Evolutionary conservation across 2,329 filamentous ascomycete genomes (phyloP), one percentile per base, ranked within the genome.

Genomic region (Orbilia quercus): DNA sequence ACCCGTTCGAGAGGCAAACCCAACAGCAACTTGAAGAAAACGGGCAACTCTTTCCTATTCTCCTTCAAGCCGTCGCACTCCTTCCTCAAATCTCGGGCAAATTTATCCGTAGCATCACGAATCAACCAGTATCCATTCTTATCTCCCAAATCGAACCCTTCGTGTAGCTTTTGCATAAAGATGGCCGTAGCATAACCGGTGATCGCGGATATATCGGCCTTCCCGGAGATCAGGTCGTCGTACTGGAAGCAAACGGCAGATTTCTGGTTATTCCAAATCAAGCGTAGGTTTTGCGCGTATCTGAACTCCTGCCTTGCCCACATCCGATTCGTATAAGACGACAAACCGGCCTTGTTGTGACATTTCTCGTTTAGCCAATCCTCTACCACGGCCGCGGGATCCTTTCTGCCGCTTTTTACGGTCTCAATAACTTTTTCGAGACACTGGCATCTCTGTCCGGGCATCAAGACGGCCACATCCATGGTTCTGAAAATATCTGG

Each of bases 321-420:
- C 69, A 73, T 73, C 12, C 69, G 69, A 22, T 73, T 73, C n/a
- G 69, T 73, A 38, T 73, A 73, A 5, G 69, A 73, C 7, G 69
- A 73, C 1, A 73, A 40, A n/a, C 69, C 69, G 6, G 69, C 69
- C 16, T 73, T 73, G 40, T 73, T 73, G 42, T 66, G 69, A 31
- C 69, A 73, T 16, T 60, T 60, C 25, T 51, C 51, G 54, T 60
- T 59, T 48, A 73, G 16, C 69, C 69, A 73, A 2, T 62, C 54
- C 31, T 73, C 69, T n/a, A 73, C 69, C 28, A 51, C 47, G 28
- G 66, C 69, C 18, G 31, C 28, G 2, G 50, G 31, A 1, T 31
- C 7, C 22, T 51, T 73, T 20, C 6, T 40, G 11, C 55, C 54
- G 18, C 48, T 25, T 31, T 73, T 53, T 16, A 55, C 28, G 31